Percentiles rank a stretch among this genome's conserved stretches.
These are phyloP conservation scores for Verticillium longisporum DNA, from an alignment of 2,329 filamentous ascomycete species.

Conservation along the genomic window DNA sequence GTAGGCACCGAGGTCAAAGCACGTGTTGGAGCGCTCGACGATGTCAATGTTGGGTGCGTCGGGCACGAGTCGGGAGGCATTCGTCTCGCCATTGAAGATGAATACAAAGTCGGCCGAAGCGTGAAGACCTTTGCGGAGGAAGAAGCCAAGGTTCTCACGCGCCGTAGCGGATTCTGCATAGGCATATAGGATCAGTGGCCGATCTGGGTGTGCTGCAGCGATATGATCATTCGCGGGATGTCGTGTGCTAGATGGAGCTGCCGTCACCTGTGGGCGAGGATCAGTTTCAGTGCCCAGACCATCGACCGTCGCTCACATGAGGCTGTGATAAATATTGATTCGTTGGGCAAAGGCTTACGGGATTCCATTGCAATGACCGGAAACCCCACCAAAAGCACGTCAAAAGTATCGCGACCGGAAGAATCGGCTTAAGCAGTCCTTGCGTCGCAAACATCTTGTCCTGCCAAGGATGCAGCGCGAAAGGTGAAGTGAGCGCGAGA, in stretches of 20 bases:
- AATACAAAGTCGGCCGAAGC: constrained; percentile 30
- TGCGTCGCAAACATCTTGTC: background rate
- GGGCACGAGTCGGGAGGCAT: constrained; percentile 18
- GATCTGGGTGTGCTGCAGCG: constrained; percentile 1
- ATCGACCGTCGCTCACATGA: too few relatives aligned
- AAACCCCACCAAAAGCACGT: background rate
- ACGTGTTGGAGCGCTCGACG: constrained; percentile 22
- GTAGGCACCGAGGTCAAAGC: constrained; percentile 27
- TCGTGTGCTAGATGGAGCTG: background rate
- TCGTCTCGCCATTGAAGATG: constrained; percentile 27
- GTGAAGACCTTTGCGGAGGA: constrained; percentile 27
- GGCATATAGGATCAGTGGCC: constrained; percentile 24
- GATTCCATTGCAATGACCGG: background rate
- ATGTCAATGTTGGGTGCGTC: constrained; percentile 21
- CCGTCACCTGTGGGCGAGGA: too few relatives aligned
- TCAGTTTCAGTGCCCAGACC: too few relatives aligned
- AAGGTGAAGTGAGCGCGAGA: background rate
- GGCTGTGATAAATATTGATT: too few relatives aligned
- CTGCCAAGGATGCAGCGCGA: background rate
- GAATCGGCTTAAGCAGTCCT: background rate
- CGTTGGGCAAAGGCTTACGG: background rate
- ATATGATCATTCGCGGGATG: background rate
- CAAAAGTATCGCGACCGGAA: background rate
- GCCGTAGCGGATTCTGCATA: constrained; percentile 25
- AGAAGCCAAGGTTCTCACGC: constrained; percentile 26